Conservation (phyloP, 1,284 basidiomycete species). For the Pascua guehoae region DNA sequence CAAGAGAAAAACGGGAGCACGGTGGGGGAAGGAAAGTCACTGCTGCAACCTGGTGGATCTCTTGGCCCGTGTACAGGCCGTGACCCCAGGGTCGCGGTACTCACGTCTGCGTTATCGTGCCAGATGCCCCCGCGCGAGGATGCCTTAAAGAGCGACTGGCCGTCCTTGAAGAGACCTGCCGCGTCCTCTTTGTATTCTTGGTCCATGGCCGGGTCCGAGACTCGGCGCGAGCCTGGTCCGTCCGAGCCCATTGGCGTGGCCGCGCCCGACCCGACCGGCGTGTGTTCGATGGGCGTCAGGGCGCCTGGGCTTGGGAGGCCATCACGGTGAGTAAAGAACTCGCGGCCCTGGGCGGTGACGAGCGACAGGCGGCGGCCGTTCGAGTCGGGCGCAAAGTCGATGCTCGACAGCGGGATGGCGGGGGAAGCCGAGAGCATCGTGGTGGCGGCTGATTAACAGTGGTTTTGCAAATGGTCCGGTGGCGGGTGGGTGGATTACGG, state of each 20-base stretch:
- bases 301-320: conserved; percentile 44
- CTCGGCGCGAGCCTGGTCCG: conserved; percentile 18
- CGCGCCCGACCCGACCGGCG: conserved; percentile 18
- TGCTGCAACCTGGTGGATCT: too few relatives aligned
- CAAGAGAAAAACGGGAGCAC: too few relatives aligned
- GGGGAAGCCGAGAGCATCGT: conserved; percentile 46
- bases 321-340: conserved; percentile 42
- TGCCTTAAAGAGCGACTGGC: conserved; percentile 29
- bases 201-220: conserved; percentile 18
- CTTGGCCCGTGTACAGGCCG: too few relatives aligned
- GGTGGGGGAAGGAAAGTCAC: too few relatives aligned
- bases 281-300: conserved; percentile 42
- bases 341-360: conserved; percentile 38
- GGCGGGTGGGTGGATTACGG: background rate
- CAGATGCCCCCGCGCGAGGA: conserved; percentile 39
- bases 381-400: conserved; percentile 30
- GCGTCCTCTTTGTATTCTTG: conserved; percentile 3
- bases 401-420: conserved; percentile 42
- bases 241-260: conserved; percentile 17
- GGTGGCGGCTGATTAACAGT: background rate
- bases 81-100: conserved; percentile 11
- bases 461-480: background rate
- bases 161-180: conserved; percentile 3
- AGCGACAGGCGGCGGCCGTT: conserved; percentile 37
- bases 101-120: conserved; percentile 37